These are phyloP conservation scores for Arctium minus DNA, from an alignment of 129 eudicot genomes.

Conservation along the genomic window DNA sequence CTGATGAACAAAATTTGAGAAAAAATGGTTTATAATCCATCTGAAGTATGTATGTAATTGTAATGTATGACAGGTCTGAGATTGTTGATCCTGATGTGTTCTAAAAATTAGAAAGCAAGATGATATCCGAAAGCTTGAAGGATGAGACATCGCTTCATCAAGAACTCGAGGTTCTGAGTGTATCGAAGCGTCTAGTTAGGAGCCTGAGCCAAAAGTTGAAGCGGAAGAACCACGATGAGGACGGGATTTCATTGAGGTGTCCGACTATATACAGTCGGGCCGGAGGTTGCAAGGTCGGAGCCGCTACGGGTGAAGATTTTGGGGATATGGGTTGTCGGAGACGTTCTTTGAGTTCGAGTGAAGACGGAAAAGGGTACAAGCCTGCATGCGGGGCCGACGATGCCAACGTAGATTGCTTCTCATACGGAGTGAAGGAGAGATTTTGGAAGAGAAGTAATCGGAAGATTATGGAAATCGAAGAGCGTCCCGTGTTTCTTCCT, in stretches of 20 bases:
- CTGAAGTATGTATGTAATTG: neutral
- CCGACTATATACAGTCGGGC: slow-evolving; percentile 67
- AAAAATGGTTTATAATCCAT: too few relatives aligned
- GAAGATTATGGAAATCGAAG: slow-evolving; percentile 33
- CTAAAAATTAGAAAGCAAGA: slow-evolving; percentile 12
- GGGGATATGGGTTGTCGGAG: slow-evolving; percentile 50
- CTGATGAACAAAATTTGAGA: too few relatives aligned
- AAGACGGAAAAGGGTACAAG: slow-evolving; percentile 61
- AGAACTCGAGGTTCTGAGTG: slow-evolving; percentile 65
- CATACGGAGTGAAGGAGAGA: slow-evolving; percentile 65
- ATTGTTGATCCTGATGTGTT: slow-evolving; percentile 4
- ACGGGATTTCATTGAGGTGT: slow-evolving; percentile 68
- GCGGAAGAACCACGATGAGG: slow-evolving; percentile 60
- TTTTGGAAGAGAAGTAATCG: slow-evolving; percentile 56
- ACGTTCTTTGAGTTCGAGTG: slow-evolving; percentile 66
- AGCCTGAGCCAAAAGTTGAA: slow-evolving; percentile 76
- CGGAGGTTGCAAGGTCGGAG: slow-evolving; percentile 96
- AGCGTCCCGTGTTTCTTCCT: slow-evolving; percentile 55
- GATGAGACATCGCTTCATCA: slow-evolving; percentile 50
- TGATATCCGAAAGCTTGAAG: slow-evolving; percentile 45
- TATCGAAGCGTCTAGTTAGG: slow-evolving; percentile 73
- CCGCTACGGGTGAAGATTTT: slow-evolving; percentile 65
- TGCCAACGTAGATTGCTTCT: slow-evolving; percentile 64
- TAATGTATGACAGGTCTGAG: slow-evolving; percentile 14
- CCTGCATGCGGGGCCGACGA: slow-evolving; percentile 64